Percentiles rank a stretch among this genome's conserved stretches.
Evolutionary conservation across 345 rosid genomes (phyloP).

Genomic region (Eucalyptus pauciflora): DNA sequence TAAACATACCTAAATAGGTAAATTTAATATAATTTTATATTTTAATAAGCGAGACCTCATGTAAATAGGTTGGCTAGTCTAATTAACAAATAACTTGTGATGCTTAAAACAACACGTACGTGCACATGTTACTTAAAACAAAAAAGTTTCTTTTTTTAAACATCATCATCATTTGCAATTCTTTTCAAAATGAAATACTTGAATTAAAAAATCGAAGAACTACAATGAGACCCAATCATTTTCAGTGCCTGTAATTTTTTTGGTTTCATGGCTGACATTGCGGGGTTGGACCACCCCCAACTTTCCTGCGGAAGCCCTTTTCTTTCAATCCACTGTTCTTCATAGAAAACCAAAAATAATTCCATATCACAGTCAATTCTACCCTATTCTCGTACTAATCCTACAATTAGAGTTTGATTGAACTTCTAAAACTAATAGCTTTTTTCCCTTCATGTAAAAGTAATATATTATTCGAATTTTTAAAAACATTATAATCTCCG

Average conservation of each 20-base stretch:
- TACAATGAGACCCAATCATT: neutral
- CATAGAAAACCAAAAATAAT: too few species aligned
- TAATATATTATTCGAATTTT: too few species aligned
- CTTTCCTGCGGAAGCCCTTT: too few species aligned
- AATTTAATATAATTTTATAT: neutral
- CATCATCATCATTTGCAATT: neutral
- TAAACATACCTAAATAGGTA: neutral
- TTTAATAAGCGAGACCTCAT: neutral
- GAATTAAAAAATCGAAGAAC: neutral
- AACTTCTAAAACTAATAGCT: too few species aligned
- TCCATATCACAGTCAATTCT: too few species aligned
- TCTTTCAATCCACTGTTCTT: too few species aligned
- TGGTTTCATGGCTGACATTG: too few species aligned
- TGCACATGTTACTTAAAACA: neutral
- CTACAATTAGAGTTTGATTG: too few species aligned
- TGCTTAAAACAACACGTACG: neutral
- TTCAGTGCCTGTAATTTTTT: neutral
- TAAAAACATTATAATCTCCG: too few species aligned
- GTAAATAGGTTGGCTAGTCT: neutral
- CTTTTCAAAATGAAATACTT: neutral
- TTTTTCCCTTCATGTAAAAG: too few species aligned
- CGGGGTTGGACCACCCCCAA: too few species aligned
- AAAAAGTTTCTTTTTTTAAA: neutral
- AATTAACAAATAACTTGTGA: neutral
- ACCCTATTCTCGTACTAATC: too few species aligned